These are phyloP conservation scores for Viola pubescens DNA, from an alignment of 441 rosid genomes.

Conservation along the genomic window DNA sequence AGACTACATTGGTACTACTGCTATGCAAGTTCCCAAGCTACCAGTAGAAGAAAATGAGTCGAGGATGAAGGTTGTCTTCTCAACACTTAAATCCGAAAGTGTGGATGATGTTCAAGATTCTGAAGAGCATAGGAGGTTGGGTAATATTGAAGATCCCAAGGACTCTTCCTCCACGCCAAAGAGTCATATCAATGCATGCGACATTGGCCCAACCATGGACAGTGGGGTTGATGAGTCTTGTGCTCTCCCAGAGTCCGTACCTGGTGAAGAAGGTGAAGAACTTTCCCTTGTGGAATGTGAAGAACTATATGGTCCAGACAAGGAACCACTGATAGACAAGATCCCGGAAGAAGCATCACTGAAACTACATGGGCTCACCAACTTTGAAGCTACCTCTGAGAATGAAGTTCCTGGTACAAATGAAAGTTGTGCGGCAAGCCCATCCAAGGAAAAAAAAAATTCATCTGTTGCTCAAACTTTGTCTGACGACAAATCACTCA, in stretches of 20 bases:
- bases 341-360: conserved; percentile 33
- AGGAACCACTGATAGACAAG: conserved; percentile 52
- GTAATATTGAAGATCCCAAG: conserved; percentile 22
- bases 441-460: conserved; percentile 19
- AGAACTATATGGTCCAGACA: conserved; percentile 84
- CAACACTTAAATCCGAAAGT: conserved; percentile 49
- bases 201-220: conserved; percentile 22
- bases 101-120: conserved; percentile 20
- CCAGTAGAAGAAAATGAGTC: conserved; percentile 47
- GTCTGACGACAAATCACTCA: conserved; percentile 26
- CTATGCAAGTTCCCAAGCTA: conserved; percentile 35
- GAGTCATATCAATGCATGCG: conserved; percentile 14
- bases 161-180: conserved; percentile 19
- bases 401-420: conserved; percentile 17
- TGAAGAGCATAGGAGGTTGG: conserved; percentile 26
- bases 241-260: conserved; percentile 23
- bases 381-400: conserved; percentile 24
- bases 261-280: conserved; percentile 41
- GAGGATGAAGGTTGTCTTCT: conserved; percentile 63
- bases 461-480: conserved; percentile 26
- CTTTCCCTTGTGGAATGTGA: conserved; percentile 75
- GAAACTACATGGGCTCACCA: conserved; percentile 17
- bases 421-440: conserved; percentile 16
- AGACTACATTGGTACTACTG: conserved; percentile 57
- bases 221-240: conserved; percentile 17